A percentile compares a stretch with the other conserved stretches of the same genome.
These are phyloP conservation scores for Fomitopsis palustris DNA, from an alignment of 1,284 basidiomycete genomes.

Conservation along the genomic window DNA sequence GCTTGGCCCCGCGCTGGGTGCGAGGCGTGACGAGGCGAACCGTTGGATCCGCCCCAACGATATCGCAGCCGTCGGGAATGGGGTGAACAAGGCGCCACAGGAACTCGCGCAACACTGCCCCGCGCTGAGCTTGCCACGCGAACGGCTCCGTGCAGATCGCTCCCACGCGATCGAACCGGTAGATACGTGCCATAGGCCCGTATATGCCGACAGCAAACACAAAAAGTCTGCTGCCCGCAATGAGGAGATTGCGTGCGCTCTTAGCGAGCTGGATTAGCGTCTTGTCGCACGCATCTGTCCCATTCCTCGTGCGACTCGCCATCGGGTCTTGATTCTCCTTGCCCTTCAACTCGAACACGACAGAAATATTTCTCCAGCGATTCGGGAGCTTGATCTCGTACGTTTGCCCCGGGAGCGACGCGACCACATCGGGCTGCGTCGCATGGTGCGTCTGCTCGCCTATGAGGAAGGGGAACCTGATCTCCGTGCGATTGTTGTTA, in stretches of 20 bases:
- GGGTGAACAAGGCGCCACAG: conserved; percentile 2
- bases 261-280: conserved; percentile 6
- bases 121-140: background rate
- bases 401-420: background rate
- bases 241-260: no score
- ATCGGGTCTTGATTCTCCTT: background rate
- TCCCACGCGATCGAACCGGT: conserved; percentile 10
- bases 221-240: conserved; percentile 10
- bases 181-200: conserved; percentile 7
- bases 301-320: background rate
- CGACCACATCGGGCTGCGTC: background rate
- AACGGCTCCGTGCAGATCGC: conserved; percentile 3
- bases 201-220: conserved; percentile 14
- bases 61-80: background rate
- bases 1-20: background rate
- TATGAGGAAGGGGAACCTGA: background rate
- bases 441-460: background rate
- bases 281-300: no score
- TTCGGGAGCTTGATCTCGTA: background rate
- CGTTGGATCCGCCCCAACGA: conserved; percentile 2
- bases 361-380: background rate
- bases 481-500: background rate
- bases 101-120: background rate
- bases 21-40: background rate
- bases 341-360: background rate